A percentile compares a stretch with the other conserved stretches of the same genome.
phyloP scores from a whole-genome alignment of 176 grass and related monocot species.

The Musa acuminata region DNA sequence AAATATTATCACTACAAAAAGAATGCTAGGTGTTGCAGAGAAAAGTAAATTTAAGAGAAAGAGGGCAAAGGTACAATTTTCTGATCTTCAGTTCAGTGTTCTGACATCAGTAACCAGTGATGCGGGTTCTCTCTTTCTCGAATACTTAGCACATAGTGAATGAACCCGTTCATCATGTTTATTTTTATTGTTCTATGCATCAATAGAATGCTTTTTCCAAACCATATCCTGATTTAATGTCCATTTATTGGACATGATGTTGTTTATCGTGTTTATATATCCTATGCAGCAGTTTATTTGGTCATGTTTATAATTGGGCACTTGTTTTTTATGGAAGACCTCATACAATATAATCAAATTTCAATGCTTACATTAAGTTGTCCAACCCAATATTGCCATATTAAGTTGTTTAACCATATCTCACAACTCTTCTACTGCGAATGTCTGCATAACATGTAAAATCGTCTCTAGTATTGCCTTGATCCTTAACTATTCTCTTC shows the following conservation, averaged over 20 bases:
- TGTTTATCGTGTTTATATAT: no score
- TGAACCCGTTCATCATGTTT: not conserved
- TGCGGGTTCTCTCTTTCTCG: not conserved
- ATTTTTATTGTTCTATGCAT: not conserved
- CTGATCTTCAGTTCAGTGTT: not conserved
- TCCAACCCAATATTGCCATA: no score
- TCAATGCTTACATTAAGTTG: not conserved
- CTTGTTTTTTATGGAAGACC: not conserved
- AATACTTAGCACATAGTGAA: not conserved
- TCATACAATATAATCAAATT: not conserved
- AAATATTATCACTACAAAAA: constrained; percentile 31
- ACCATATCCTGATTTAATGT: no score
- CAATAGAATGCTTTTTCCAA: no score
- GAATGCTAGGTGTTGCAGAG: constrained; percentile 26
- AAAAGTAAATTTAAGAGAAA: constrained; percentile 79
- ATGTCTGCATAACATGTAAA: not conserved
- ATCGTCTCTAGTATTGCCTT: not conserved
- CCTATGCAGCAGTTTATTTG: not conserved
- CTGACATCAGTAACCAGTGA: not conserved
- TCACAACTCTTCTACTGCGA: not conserved
- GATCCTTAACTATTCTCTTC: not conserved
- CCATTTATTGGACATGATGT: no score
- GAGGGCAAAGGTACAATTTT: constrained; percentile 54
- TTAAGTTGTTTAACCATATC: not conserved
- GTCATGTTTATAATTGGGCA: not conserved